Base-by-base conservation (phyloP, 306 rosid genomes). In the Quercus mongolica region DNA sequence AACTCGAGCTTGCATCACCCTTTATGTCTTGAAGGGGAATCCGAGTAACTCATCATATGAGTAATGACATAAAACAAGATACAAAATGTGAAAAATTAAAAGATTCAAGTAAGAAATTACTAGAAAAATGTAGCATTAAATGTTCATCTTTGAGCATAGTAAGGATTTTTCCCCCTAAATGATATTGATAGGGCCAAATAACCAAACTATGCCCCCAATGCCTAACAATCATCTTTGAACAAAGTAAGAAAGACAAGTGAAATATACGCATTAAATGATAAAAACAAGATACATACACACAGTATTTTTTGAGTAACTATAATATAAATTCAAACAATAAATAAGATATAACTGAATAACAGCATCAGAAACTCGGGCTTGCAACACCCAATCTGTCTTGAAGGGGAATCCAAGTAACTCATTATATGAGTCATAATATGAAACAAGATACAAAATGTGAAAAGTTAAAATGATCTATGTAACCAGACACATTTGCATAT, bases 1-100 rank as follows among this genome's bases (percentile, higher is more conserved):
- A 78, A 74, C 97, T 90, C 92, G 88, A 79, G 76, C 71, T 74
- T 84, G 85, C 98, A 91, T 83, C 97, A 90, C 83, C 79, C 91
- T 73, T 9, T 56, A 81, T 67, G 86, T 77, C 91, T n/a, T n/a
- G n/a, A n/a, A n/a, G 91, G 89, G 92, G 94, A 89, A 86, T 86
- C 94, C 90, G 87, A 91, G 76, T 17, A 82, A 38, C 68, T 88
- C 94, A 7, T 88, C 92, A 83, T 76, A 83, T 76, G 83, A 83
- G 61, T 56, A 55, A 46, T 26, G 58, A 15, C 19, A 5, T 3
- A 35, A 25, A 15, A 31, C 15, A 52, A 2, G 5, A 4, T 69
- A 56, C 3, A n/a, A 28, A 12, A 2, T 0, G 12, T 9, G 14
- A 1, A 30, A 30, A 56, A 23, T 26, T 28, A 20, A 74, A 19